Evolutionary conservation across 1,284 basidiomycete species (phyloP).

Genomic region (Tetrapyrgos nigripes): DNA sequence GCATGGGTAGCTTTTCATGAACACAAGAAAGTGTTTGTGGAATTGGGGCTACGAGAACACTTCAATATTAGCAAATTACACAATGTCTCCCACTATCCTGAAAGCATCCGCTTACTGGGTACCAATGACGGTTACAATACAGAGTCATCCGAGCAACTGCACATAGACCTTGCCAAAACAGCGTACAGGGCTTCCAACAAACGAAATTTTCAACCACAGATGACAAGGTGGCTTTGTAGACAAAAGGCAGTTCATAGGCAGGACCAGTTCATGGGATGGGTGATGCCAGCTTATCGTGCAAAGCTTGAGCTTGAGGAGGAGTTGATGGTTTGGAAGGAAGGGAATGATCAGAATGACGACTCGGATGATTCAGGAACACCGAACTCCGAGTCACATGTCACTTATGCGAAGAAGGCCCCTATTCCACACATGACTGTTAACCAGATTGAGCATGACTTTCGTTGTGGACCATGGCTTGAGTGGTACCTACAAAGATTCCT

Average conservation of each 20-base stretch:
- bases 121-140: conserved; percentile 18
- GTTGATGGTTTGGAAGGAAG: too few species aligned
- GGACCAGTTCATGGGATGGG: too few species aligned
- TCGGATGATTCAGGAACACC: conserved; percentile 6
- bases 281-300: too few species aligned
- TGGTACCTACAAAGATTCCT: conserved; percentile 2
- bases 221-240: too few species aligned
- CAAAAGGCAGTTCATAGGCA: too few species aligned
- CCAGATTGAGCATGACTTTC: not conserved
- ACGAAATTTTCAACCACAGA: too few species aligned
- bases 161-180: too few species aligned
- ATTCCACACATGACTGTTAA: not conserved
- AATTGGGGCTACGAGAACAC: conserved; percentile 8
- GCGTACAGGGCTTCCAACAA: too few species aligned
- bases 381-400: conserved; percentile 37
- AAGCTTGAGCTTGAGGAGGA: too few species aligned
- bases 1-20: too few species aligned
- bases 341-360: conserved; percentile 19
- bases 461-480: not conserved
- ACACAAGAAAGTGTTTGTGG: conserved; percentile 6
- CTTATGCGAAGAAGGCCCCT: not conserved
- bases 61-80: conserved; percentile 28
- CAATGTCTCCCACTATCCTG: too few species aligned
- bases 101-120: conserved; percentile 14
- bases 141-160: conserved; percentile 14